Evolutionary conservation across 805 yeast genomes (phyloP), one percentile per base, ranked within the genome.

Genomic region (Ogataea chonburiensis): DNA sequence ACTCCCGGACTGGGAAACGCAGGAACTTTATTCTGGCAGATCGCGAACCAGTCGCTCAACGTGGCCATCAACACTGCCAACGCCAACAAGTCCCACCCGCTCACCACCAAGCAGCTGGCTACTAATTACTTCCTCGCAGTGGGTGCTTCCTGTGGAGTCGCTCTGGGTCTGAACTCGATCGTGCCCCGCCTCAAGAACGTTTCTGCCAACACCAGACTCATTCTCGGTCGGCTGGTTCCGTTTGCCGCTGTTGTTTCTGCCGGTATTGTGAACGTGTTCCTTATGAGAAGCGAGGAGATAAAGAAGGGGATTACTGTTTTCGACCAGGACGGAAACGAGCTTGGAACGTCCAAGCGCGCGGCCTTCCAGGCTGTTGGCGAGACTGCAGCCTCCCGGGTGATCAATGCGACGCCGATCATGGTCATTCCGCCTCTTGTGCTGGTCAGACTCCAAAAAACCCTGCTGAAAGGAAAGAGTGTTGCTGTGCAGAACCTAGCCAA

Each of bases 201-300:
- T n/a, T 60, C 74, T n/a, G 79, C 95, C 2, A 67, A 68, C 40
- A 77, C 97, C 2, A 79, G 70, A 55, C 64, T 81, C 49, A 70
- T 89, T 19, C 63, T 93, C 38, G 81, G 89, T 26, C 80, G 99
- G 49, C 70, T 93, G 39, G 95, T 93, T 9, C 99, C 99, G 5
- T 93, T 93, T 67, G 98, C 98, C 0, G 99, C 99, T 2, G 99
- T 93, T 22, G 97, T 89, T 1, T 80, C 93, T 34, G 99, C 99
- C 1, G 98, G 98, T 57, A 71, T 93, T 21, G 95, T 88, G 24
- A 93, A 93, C 50, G 96, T 93, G n/a, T 87, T 86, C 54, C 72
- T 94, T 42, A 93, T 93, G 98, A 79, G 99, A 66, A 78, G 91
- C 39, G 94, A 89, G 61, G 99, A 93, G 64, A 80, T 93, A 56